phyloP scores from a whole-genome alignment of 2,329 filamentous ascomycete genomes.

The Fusarium napiforme region DNA sequence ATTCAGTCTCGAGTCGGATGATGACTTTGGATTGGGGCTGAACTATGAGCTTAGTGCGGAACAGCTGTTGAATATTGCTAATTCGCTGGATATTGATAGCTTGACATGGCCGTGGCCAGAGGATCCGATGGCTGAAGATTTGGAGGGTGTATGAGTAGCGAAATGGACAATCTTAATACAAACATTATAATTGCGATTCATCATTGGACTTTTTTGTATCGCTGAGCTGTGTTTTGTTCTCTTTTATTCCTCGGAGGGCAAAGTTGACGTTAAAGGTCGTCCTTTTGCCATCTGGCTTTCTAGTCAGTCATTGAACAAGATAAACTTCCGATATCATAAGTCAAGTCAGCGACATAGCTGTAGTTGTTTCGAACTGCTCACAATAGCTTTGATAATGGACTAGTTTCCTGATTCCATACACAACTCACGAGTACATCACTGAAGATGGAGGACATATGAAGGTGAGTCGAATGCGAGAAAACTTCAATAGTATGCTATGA shows the following conservation, averaged over 20 bases:
- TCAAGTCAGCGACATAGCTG: no score
- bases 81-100: constrained; percentile 36
- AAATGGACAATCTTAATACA: not conserved
- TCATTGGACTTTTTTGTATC: no score
- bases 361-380: not conserved
- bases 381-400: not conserved
- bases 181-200: no score
- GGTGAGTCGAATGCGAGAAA: not conserved
- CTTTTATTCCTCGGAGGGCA: no score
- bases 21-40: constrained; percentile 18
- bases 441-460: no score
- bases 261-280: no score
- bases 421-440: no score
- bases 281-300: not conserved
- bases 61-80: constrained; percentile 33
- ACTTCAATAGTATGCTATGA: no score
- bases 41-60: constrained; percentile 37
- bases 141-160: not conserved
- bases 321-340: fast-evolving
- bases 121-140: not conserved
- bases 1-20: not conserved
- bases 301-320: fast-evolving
- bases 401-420: no score
- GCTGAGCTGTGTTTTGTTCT: not conserved
- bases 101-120: constrained; percentile 36